Conservation (phyloP, 345 rosid genomes). For the Euphorbia peplus region DNA sequence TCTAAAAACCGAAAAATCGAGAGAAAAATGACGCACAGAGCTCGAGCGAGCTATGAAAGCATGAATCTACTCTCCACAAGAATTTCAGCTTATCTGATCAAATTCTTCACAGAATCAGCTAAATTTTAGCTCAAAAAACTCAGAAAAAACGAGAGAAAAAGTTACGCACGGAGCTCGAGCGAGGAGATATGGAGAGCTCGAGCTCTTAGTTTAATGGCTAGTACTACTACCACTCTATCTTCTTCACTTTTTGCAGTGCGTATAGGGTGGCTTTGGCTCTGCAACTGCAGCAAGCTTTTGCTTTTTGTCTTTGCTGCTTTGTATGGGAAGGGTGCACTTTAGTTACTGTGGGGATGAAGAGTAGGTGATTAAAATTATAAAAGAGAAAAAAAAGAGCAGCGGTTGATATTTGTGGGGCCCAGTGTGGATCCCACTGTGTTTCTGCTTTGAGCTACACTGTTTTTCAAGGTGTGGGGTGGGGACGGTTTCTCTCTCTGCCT, state of each 20-base stretch:
- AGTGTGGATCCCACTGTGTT: constrained; percentile 39
- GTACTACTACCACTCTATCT: too few relatives aligned
- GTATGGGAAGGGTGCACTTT: constrained; percentile 19
- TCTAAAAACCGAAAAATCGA: too few relatives aligned
- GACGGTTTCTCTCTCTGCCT: background rate
- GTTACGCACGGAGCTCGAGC: constrained; percentile 14
- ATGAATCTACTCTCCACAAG: too few relatives aligned
- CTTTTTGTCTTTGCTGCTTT: constrained; percentile 22
- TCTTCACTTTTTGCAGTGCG: constrained; percentile 1
- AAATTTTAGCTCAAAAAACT: constrained; percentile 3
- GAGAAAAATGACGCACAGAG: too few relatives aligned
- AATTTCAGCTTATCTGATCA: too few relatives aligned
- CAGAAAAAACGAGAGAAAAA: background rate
- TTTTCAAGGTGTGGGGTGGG: constrained; percentile 28
- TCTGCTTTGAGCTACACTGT: constrained; percentile 52
- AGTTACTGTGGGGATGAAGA: constrained; percentile 16
- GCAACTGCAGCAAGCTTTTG: constrained; percentile 33
- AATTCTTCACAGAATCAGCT: background rate
- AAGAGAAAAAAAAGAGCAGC: background rate
- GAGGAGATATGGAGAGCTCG: constrained; percentile 23
- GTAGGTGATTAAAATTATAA: too few relatives aligned
- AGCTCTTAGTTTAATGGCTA: constrained; percentile 7
- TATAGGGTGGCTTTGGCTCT: constrained; percentile 28
- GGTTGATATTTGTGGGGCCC: constrained; percentile 20
- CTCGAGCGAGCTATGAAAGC: too few relatives aligned